These are phyloP conservation scores for Glycine tomentella DNA, from an alignment of 306 rosid genomes.

Conservation along the genomic window DNA sequence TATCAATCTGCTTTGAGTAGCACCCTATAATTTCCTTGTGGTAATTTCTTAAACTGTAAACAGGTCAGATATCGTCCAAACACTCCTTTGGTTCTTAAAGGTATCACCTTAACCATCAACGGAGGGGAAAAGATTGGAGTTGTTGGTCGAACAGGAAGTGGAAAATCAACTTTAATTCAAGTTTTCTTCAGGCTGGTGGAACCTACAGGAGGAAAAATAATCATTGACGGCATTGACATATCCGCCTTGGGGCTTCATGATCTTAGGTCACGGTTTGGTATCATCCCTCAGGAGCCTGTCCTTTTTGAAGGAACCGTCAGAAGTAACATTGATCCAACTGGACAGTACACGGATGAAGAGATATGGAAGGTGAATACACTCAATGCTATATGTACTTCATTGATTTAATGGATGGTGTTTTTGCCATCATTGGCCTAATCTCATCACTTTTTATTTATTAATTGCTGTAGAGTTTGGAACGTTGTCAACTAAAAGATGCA, in stretches of 20 bases:
- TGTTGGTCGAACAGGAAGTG: conserved; percentile 96
- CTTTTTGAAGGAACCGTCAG: conserved; percentile 97
- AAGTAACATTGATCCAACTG: conserved; percentile 86
- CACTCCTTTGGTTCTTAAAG: conserved; percentile 93
- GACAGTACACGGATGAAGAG: conserved; percentile 77
- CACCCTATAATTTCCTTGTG: background rate
- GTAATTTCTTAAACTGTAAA: conserved; percentile 19
- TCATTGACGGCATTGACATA: conserved; percentile 85
- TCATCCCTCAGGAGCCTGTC: conserved; percentile 98
- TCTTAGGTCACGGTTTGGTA: conserved; percentile 89
- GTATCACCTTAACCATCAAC: conserved; percentile 74
- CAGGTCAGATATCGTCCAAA: conserved; percentile 92
- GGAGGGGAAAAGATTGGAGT: conserved; percentile 96
- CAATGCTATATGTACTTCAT: too few relatives aligned
- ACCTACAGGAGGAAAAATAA: conserved; percentile 86
- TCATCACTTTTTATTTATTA: conserved; percentile 15
- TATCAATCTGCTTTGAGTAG: background rate
- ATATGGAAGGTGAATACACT: conserved; percentile 81
- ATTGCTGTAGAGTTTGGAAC: conserved; percentile 70
- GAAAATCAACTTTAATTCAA: conserved; percentile 93
- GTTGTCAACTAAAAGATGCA: conserved; percentile 90
- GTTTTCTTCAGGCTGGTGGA: conserved; percentile 96
- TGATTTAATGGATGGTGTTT: background rate
- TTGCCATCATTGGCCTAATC: conserved; percentile 15
- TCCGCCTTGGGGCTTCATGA: conserved; percentile 84